Percentiles rank a stretch among this genome's conserved stretches.
Conservation (phyloP, 2,329 filamentous ascomycete genomes). For the Albophoma yamanashiensis region DNA sequence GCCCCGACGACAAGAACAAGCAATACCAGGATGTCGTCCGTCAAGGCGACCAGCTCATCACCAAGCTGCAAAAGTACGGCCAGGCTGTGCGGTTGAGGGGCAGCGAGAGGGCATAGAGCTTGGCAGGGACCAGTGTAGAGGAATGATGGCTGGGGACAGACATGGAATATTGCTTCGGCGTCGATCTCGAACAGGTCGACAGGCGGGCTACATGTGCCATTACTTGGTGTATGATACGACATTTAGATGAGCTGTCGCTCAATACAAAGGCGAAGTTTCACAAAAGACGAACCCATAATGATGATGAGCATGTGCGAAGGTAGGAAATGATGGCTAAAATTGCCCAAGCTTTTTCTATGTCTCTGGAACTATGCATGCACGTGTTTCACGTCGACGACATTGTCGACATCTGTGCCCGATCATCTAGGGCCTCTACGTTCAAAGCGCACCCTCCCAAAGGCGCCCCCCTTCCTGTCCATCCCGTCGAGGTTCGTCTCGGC, state of each 20-base stretch:
- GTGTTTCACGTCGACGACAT: not conserved
- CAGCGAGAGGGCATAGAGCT: constrained; percentile 70
- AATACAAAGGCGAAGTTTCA: not conserved
- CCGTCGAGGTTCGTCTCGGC: not conserved
- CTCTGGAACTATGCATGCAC: not conserved
- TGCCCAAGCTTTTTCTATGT: not conserved
- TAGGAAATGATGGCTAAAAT: not conserved
- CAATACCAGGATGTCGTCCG: constrained; percentile 97
- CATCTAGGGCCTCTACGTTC: not conserved
- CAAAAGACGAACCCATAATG: too few species aligned
- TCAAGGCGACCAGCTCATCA: constrained; percentile 95
- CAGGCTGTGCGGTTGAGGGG: constrained; percentile 90
- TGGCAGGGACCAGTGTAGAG: not conserved
- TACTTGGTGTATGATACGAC: constrained; percentile 5
- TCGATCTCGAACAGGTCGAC: not conserved
- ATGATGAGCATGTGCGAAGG: not conserved
- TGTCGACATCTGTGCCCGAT: not conserved
- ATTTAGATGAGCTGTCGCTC: not conserved
- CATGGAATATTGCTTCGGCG: not conserved
- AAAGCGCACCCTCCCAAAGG: not conserved
- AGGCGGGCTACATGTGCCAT: not conserved
- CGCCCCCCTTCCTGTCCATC: not conserved
- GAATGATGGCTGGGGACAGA: not conserved
- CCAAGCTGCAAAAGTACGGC: constrained; percentile 98
- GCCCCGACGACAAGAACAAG: constrained; percentile 98